phyloP scores from a whole-genome alignment of 116 monocot species.

The Cymodocea nodosa region DNA sequence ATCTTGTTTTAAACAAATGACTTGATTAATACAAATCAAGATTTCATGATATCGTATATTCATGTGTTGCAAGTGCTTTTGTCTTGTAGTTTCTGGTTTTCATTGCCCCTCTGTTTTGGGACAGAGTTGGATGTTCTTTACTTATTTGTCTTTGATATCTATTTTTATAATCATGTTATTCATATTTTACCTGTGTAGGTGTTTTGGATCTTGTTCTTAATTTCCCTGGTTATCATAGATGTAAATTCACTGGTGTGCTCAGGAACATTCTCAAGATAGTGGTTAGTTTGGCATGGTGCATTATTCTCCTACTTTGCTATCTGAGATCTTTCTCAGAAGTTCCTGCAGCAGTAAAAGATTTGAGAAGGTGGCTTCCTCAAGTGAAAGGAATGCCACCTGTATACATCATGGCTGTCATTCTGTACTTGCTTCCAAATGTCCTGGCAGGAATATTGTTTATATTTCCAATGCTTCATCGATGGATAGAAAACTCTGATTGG shows the following conservation, averaged over 20 bases:
- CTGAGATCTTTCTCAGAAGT: slow-evolving; percentile 25
- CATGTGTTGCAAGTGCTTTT: no score
- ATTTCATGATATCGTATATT: no score
- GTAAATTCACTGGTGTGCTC: slow-evolving; percentile 64
- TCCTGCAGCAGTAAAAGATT: slow-evolving; percentile 30
- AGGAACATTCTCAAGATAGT: slow-evolving; percentile 80
- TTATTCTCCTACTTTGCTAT: slow-evolving; percentile 72
- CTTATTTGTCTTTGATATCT: not conserved
- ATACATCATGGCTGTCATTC: slow-evolving; percentile 66
- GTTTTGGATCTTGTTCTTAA: slow-evolving; percentile 85
- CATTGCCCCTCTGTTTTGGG: not conserved
- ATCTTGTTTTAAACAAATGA: no score
- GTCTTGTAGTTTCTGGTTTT: no score
- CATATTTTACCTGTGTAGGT: slow-evolving; percentile 28
- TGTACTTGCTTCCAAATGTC: slow-evolving; percentile 85
- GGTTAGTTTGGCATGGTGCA: slow-evolving; percentile 59
- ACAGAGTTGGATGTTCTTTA: not conserved
- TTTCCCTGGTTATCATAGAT: slow-evolving; percentile 92
- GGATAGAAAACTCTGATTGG: slow-evolving; percentile 98
- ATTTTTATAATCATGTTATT: not conserved
- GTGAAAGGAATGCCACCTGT: slow-evolving; percentile 71
- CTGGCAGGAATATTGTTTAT: slow-evolving; percentile 56
- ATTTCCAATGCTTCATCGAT: slow-evolving; percentile 79
- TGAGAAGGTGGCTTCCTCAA: slow-evolving; percentile 49
- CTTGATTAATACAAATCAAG: no score